Evolutionary conservation across 257 asterid genomes (phyloP).

Genomic region (Jaltomata sinuosa): DNA sequence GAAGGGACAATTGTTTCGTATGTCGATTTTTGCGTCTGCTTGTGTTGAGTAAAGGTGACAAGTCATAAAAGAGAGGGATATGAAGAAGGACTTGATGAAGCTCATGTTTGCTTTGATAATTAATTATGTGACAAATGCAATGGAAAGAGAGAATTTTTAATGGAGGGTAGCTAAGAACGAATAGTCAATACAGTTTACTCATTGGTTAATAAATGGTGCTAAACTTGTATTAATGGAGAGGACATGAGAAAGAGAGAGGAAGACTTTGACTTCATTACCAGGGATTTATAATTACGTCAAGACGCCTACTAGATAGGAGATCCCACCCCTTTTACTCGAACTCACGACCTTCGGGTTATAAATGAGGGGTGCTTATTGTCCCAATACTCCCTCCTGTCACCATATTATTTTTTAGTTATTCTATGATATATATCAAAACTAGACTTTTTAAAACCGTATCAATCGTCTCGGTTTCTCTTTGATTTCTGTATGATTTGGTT

Average conservation of each 20-base stretch:
- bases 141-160: background rate
- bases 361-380: too few species aligned
- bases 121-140: background rate
- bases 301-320: too few species aligned
- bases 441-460: too few species aligned
- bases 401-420: too few species aligned
- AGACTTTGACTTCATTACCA: background rate
- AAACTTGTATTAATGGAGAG: background rate
- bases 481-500: too few species aligned
- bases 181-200: background rate
- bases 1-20: slow-evolving; percentile 18
- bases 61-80: slow-evolving; percentile 3
- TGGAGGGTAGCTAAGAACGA: background rate
- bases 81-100: background rate
- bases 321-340: too few species aligned
- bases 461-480: too few species aligned
- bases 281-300: too few species aligned
- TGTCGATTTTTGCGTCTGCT: slow-evolving; percentile 12
- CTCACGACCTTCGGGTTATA: too few species aligned
- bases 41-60: background rate
- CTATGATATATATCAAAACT: too few species aligned
- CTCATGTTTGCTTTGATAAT: background rate
- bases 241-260: too few species aligned
- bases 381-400: too few species aligned
- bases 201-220: background rate